These are phyloP conservation scores for Talaromyces rugulosus DNA, from an alignment of 2,329 filamentous ascomycete genomes.

Conservation along the genomic window DNA sequence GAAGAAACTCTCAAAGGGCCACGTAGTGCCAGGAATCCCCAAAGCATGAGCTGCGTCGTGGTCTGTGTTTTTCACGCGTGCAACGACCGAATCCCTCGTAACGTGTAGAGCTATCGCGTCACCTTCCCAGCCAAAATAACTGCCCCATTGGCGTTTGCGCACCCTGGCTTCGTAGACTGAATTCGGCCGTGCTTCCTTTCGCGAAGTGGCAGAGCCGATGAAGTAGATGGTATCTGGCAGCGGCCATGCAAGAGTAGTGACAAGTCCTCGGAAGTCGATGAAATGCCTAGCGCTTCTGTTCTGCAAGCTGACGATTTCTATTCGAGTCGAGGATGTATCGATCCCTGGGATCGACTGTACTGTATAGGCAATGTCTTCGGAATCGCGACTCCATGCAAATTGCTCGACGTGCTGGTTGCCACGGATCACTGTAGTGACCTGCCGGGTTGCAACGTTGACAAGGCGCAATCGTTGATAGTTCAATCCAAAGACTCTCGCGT, in stretches of 20 bases:
- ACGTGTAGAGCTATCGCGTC: background rate
- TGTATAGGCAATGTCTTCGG: background rate
- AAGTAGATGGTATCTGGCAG: background rate
- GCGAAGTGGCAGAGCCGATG: background rate
- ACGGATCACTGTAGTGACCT: background rate
- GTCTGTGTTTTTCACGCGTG: background rate
- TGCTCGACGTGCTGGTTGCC: background rate
- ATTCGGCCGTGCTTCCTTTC: background rate
- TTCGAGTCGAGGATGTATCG: background rate
- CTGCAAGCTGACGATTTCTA: background rate
- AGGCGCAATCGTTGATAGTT: background rate
- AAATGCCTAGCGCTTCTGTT: background rate
- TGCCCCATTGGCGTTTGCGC: conserved; percentile 1
- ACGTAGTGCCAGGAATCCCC: background rate
- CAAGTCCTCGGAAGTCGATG: background rate
- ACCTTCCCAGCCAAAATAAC: background rate
- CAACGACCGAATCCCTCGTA: background rate
- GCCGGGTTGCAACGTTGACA: background rate
- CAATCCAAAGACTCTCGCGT: background rate
- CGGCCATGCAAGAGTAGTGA: background rate
- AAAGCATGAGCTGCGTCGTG: background rate
- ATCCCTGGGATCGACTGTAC: background rate
- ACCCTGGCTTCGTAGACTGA: background rate
- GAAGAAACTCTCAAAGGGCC: conserved; percentile 1
- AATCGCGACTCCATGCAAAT: background rate